Percentiles rank a stretch among this genome's conserved stretches.
Evolutionary conservation across 345 rosid species (phyloP).

Genomic region (Hibiscus mutabilis): DNA sequence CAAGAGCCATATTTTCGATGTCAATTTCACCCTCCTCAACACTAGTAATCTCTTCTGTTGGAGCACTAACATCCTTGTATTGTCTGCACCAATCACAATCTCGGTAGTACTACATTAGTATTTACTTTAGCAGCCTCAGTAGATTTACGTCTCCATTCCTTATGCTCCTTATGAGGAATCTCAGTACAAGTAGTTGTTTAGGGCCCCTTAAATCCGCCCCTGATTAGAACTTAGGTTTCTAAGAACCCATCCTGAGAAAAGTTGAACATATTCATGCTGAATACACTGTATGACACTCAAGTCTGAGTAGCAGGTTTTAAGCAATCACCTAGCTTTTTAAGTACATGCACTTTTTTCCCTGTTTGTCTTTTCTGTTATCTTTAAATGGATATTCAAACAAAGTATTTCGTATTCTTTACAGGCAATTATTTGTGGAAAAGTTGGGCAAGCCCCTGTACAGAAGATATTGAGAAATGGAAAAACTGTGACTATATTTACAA

Average conservation of each 20-base stretch:
- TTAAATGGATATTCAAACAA: not conserved
- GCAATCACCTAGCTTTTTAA: not conserved
- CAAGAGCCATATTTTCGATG: too few relatives aligned
- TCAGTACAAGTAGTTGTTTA: too few relatives aligned
- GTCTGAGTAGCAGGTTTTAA: not conserved
- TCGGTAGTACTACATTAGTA: too few relatives aligned
- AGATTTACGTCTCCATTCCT: too few relatives aligned
- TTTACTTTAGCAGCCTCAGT: too few relatives aligned
- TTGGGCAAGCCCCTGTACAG: slow-evolving; percentile 83
- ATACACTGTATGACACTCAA: not conserved
- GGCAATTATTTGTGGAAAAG: slow-evolving; percentile 92
- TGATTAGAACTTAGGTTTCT: not conserved
- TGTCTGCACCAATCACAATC: too few relatives aligned
- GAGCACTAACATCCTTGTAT: too few relatives aligned
- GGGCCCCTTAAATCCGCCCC: too few relatives aligned
- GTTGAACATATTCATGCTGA: not conserved
- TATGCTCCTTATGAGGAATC: too few relatives aligned
- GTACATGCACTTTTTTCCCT: not conserved
- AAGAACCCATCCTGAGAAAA: not conserved
- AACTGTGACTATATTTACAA: slow-evolving; percentile 81
- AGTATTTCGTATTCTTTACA: slow-evolving; percentile 11
- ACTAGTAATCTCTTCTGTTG: too few relatives aligned
- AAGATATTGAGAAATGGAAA: slow-evolving; percentile 85
- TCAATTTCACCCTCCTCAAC: too few relatives aligned
- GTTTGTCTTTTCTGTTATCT: not conserved